Evolutionary conservation across 495 filamentous ascomycete genomes (phyloP).

Genomic region (Hyphodiscus hymeniophilus): DNA sequence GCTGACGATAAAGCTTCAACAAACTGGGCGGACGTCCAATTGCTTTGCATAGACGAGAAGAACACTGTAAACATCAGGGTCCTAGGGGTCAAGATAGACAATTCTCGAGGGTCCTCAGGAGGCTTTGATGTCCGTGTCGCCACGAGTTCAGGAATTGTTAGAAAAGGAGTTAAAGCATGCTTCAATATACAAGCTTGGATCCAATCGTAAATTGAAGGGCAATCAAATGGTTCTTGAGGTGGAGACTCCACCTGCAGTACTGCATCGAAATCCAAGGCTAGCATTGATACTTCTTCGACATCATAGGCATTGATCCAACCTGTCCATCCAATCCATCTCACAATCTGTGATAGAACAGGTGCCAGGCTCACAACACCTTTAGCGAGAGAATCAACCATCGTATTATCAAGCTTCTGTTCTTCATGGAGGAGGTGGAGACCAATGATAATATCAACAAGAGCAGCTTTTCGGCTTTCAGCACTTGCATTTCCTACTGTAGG

Average conservation of each 20-base stretch:
- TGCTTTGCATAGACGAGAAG: constrained; percentile 30
- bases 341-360: constrained; percentile 69
- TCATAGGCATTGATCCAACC: constrained; percentile 67
- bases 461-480: constrained; percentile 45
- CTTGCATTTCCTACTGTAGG: constrained; percentile 50
- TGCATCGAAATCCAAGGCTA: constrained; percentile 17
- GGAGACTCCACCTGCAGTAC: constrained; percentile 12
- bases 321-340: constrained; percentile 76
- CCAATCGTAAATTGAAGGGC: constrained; percentile 55
- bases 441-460: constrained; percentile 61
- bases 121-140: constrained; percentile 19
- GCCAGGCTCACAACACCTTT: constrained; percentile 47
- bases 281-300: constrained; percentile 49
- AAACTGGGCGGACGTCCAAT: constrained; percentile 35
- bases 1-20: constrained; percentile 54
- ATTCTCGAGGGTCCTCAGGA: constrained; percentile 11
- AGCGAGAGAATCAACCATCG: constrained; percentile 45
- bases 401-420: constrained; percentile 76
- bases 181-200: constrained; percentile 59
- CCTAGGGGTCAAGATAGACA: constrained; percentile 43
- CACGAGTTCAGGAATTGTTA: constrained; percentile 36
- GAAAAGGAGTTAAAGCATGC: constrained; percentile 38
- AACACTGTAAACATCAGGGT: constrained; percentile 58
- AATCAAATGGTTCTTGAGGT: constrained; percentile 46
- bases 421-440: constrained; percentile 79